Conservation (phyloP, 768 basidiomycete species). For the Suillus sp. region DNA sequence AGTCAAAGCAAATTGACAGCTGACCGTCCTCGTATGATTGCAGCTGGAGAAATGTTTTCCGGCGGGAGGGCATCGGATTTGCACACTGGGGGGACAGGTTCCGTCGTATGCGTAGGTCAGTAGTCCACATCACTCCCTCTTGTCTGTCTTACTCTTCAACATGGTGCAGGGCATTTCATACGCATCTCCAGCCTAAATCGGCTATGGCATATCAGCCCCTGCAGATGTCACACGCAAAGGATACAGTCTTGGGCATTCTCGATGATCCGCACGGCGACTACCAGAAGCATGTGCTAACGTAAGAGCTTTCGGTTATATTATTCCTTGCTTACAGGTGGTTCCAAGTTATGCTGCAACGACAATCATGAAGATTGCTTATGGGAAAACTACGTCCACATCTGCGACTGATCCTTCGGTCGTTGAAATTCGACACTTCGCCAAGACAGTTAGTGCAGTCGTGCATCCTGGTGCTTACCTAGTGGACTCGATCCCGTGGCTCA, state of each 20-base stretch:
- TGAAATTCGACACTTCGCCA: neutral
- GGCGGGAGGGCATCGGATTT: neutral
- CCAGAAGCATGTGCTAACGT: constrained; percentile 1
- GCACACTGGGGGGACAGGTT: neutral
- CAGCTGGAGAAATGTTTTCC: neutral
- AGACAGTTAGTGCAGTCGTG: neutral
- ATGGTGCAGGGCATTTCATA: neutral
- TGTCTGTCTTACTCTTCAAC: neutral
- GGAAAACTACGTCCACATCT: neutral
- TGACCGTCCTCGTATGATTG: neutral
- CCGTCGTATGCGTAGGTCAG: neutral
- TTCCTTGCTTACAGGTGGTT: neutral
- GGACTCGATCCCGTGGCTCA: neutral
- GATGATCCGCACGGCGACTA: neutral
- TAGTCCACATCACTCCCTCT: neutral
- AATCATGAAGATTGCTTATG: neutral
- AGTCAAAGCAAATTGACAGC: neutral
- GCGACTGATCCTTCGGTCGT: neutral
- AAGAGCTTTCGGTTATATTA: neutral
- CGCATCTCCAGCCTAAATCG: neutral
- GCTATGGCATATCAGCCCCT: neutral
- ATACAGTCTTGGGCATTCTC: neutral
- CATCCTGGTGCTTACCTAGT: neutral
- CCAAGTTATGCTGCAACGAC: neutral
- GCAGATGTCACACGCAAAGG: neutral